Conservation (phyloP, 164 flowering plant species). For the Euptelea pleiosperma region DNA sequence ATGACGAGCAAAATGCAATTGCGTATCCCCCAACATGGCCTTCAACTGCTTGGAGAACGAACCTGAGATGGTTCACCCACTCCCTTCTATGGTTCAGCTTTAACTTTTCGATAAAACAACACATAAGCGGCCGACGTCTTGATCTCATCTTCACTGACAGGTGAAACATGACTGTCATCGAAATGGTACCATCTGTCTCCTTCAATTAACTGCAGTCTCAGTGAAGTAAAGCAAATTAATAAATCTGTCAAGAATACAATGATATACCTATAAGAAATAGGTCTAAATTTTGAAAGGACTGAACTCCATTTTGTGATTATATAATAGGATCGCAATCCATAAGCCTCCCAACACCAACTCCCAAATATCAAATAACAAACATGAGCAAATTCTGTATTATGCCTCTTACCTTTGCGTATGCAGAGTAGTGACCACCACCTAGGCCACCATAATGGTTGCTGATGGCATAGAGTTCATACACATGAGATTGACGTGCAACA, state of each 20-base stretch:
- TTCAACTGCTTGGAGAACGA: too few species aligned
- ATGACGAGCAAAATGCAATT: neutral
- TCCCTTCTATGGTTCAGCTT: conserved; percentile 20
- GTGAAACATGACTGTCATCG: conserved; percentile 79
- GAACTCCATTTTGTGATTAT: too few species aligned
- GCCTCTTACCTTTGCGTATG: conserved; percentile 81
- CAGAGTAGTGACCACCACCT: conserved; percentile 97
- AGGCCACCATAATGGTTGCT: conserved; percentile 98
- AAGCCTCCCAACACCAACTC: too few species aligned
- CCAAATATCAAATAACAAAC: neutral
- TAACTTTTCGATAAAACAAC: conserved; percentile 68
- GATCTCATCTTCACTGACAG: conserved; percentile 59
- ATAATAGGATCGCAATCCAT: too few species aligned
- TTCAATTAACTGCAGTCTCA: conserved; percentile 76
- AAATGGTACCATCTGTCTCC: conserved; percentile 89
- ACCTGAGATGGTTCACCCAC: conserved; percentile 36
- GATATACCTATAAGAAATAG: too few species aligned
- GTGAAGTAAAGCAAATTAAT: too few species aligned
- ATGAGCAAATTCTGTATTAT: neutral
- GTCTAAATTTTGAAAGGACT: too few species aligned
- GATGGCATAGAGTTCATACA: conserved; percentile 86
- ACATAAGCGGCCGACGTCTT: conserved; percentile 87
- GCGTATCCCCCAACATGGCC: neutral
- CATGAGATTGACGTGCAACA: conserved; percentile 36
- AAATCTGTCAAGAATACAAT: too few species aligned